Base-by-base conservation (phyloP, 129 eudicot species). In the Silybum marianum region DNA sequence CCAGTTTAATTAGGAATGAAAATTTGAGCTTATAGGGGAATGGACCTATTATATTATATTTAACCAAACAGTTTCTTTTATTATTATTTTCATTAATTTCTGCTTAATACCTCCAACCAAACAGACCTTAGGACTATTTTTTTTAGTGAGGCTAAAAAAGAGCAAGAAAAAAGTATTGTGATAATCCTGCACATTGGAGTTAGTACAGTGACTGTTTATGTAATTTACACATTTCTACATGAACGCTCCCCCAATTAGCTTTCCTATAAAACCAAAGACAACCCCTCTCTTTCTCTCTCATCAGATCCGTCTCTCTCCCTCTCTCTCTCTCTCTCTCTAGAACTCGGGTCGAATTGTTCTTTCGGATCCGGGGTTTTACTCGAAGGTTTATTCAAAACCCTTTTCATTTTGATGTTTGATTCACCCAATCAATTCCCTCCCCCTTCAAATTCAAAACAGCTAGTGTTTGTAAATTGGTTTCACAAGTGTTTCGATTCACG, bases 311-410 rank as follows among this genome's bases (percentile, higher is more conserved):
- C 65, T 76, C 36, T 32, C 36, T 32, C 88, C 76, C 74, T 78
- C 30, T 63, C n/a, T n/a, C n/a, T n/a, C n/a, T 76, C 36, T 32
- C 36, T 32, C 88, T 80, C 74, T 78, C 30, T 63, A 77, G 39
- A 83, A 72, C 69, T 78, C 79, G 86, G 83, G 86, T 83, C 75
- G 30, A 32, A 44, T 2, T 44, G 18, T 30, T 72, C 74, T 3
- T 69, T 9, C 81, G 79, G 88, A 81, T 81, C 85, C 85, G 82
- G 85, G 79, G 58, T 71, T 73, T 70, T 66, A 75, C 77, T 77
- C 77, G 71, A 83, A 78, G 82, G 78, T 83, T 84, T 76, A 85
- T 71, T 40, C 78, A 42, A 85, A 78, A 69, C 86, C 72, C 36
- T 32, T 32, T 32, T 4, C 69, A 14, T 39, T 66, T 58, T 40